phyloP scores from a whole-genome alignment of 495 filamentous ascomycete species.

The Oidiodendron maius region DNA sequence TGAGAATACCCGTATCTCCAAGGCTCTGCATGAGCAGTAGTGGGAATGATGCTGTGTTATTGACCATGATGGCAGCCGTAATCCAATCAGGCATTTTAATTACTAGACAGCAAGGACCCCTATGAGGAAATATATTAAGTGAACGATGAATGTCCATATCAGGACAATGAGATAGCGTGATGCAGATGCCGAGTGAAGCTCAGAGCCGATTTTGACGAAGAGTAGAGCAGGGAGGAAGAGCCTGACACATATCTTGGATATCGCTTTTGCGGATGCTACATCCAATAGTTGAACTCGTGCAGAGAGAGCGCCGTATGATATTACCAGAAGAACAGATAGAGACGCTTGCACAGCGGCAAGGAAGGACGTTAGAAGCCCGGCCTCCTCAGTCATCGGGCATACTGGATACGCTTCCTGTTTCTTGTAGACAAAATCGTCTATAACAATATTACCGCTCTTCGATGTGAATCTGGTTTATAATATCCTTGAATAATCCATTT shows the following conservation, averaged over 20 bases:
- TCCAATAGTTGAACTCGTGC: slow-evolving; percentile 54
- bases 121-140: slow-evolving; percentile 45
- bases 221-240: slow-evolving; percentile 67
- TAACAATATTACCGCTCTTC: too few relatives aligned
- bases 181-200: slow-evolving; percentile 52
- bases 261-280: slow-evolving; percentile 47
- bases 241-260: slow-evolving; percentile 60
- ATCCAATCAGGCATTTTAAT: slow-evolving; percentile 54
- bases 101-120: slow-evolving; percentile 35
- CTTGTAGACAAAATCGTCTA: too few relatives aligned
- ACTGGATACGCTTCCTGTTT: too few relatives aligned
- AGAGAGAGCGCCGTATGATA: slow-evolving; percentile 56
- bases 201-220: slow-evolving; percentile 60
- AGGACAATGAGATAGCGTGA: slow-evolving; percentile 47
- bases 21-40: slow-evolving; percentile 62
- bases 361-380: slow-evolving; percentile 40
- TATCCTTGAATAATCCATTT: too few relatives aligned
- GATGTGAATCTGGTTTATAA: too few relatives aligned
- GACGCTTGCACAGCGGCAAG: slow-evolving; percentile 66
- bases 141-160: slow-evolving; percentile 56
- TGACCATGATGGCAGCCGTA: slow-evolving; percentile 63
- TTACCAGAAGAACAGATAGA: slow-evolving; percentile 63
- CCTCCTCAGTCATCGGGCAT: too few relatives aligned
- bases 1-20: slow-evolving; percentile 57
- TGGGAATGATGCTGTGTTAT: slow-evolving; percentile 70